Evolutionary conservation across 768 basidiomycete species (phyloP).

Genomic region (Dioszegia crocea): DNA sequence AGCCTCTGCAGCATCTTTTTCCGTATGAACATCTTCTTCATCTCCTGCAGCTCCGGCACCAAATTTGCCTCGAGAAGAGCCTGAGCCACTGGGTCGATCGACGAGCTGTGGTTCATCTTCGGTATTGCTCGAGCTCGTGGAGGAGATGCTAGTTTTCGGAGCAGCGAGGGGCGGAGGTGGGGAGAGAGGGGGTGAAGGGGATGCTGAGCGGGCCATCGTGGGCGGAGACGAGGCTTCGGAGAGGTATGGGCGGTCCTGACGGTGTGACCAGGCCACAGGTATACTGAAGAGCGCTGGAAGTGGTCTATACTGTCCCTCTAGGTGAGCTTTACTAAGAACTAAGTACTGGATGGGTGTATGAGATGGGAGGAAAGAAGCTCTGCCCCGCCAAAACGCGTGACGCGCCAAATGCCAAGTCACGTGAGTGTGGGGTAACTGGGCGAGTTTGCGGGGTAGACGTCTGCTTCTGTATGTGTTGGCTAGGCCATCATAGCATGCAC

Average conservation of each 20-base stretch:
- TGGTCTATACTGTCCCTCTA: too few species aligned
- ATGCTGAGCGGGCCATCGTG: not conserved
- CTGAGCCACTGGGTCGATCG: not conserved
- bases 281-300: too few species aligned
- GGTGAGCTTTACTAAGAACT: too few species aligned
- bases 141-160: not conserved
- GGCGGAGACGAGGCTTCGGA: not conserved
- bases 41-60: not conserved
- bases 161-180: not conserved
- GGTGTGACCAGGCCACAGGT: too few species aligned
- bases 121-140: not conserved
- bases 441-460: too few species aligned
- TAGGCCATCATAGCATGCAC: too few species aligned
- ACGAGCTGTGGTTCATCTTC: not conserved
- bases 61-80: not conserved
- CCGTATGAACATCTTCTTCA: not conserved
- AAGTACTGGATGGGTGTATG: not conserved
- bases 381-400: too few species aligned
- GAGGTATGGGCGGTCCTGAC: not conserved
- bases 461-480: not conserved
- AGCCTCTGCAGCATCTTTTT: constrained; percentile 12
- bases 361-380: too few species aligned
- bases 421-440: too few species aligned
- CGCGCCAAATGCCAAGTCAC: too few species aligned
- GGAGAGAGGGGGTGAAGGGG: constrained; percentile 7